phyloP scores from a whole-genome alignment of 495 filamentous ascomycete species.

The Penicillium simplicissimum region DNA sequence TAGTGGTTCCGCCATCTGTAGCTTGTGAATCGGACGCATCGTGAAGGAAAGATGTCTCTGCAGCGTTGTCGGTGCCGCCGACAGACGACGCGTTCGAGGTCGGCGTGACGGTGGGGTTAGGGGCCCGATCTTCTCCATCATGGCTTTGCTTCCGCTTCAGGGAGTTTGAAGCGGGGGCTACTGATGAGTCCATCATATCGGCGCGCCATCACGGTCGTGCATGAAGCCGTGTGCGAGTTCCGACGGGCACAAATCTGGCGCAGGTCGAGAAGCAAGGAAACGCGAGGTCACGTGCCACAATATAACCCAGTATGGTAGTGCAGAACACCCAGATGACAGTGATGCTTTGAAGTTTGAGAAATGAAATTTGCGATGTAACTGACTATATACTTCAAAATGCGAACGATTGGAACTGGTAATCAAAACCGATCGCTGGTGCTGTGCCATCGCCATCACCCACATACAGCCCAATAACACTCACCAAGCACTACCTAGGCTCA shows the following conservation, averaged over 20 bases:
- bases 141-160: constrained; percentile 27
- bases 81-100: constrained; percentile 25
- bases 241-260: not conserved
- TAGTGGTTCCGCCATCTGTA: constrained; percentile 2
- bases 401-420: too few species aligned
- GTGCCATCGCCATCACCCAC: too few species aligned
- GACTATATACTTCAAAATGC: too few species aligned
- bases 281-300: constrained; percentile 22
- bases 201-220: constrained; percentile 31
- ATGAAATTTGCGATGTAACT: not conserved
- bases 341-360: not conserved
- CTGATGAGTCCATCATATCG: constrained; percentile 27
- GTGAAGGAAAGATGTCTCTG: not conserved
- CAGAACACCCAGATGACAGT: not conserved
- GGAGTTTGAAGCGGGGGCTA: not conserved
- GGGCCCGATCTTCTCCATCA: constrained; percentile 4
- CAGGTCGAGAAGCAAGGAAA: constrained; percentile 2
- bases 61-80: not conserved
- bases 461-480: too few species aligned
- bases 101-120: not conserved
- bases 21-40: not conserved
- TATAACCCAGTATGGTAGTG: constrained; percentile 8
- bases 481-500: too few species aligned
- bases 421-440: too few species aligned
- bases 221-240: not conserved